Percentiles rank a stretch among this genome's conserved stretches.
phyloP scores from a whole-genome alignment of 2,329 filamentous ascomycete genomes.

The Piedraia hortae region DNA sequence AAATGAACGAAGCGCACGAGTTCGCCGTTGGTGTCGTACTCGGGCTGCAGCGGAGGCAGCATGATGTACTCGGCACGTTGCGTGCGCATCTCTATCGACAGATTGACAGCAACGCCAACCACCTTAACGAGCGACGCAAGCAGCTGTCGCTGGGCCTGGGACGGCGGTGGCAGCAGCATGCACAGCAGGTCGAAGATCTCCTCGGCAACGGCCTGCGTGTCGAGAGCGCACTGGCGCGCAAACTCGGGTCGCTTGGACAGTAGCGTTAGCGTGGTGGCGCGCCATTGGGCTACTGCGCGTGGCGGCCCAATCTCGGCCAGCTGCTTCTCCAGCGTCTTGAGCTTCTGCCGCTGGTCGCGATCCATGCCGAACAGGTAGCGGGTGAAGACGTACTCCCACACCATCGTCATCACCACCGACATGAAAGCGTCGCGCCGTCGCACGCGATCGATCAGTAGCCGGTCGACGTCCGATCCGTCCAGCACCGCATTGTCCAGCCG shows the following conservation, averaged over 20 bases:
- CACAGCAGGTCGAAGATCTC: constrained; percentile 67
- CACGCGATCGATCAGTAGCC: constrained; percentile 65
- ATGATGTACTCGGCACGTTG: constrained; percentile 96
- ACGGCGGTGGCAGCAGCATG: constrained; percentile 63
- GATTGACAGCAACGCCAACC: constrained; percentile 61
- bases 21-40: constrained; percentile 84
- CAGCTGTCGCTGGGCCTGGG: constrained; percentile 53
- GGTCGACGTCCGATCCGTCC: constrained; percentile 79
- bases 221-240: constrained; percentile 52
- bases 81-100: constrained; percentile 90
- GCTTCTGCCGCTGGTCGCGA: constrained; percentile 84
- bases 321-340: constrained; percentile 84
- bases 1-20: constrained; percentile 68
- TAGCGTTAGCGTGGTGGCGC: constrained; percentile 76
- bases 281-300: constrained; percentile 87
- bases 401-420: constrained; percentile 96
- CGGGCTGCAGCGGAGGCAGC: constrained; percentile 78
- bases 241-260: constrained; percentile 61
- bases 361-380: constrained; percentile 98
- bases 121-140: constrained; percentile 66
- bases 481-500: constrained; percentile 82
- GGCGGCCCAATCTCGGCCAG: constrained; percentile 66
- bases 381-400: constrained; percentile 97
- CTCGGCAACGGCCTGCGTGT: constrained; percentile 86
- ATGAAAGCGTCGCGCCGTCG: constrained; percentile 84